phyloP scores from a whole-genome alignment of 306 rosid genomes.

The Vigna nakashimae region DNA sequence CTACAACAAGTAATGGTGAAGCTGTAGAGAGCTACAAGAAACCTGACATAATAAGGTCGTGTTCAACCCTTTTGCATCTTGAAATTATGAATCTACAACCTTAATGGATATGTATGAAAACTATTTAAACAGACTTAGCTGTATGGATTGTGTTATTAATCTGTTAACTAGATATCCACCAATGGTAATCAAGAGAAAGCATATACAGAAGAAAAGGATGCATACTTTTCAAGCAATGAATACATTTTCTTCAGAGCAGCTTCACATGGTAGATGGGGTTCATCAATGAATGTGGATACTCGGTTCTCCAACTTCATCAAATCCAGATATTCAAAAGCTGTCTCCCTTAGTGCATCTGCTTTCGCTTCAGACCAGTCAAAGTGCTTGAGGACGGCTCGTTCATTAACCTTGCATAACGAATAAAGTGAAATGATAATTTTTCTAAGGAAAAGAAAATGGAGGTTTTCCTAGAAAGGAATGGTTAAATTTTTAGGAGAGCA shows the following conservation, averaged over 20 bases:
- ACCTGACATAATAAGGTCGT: not conserved
- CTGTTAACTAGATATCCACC: too few relatives aligned
- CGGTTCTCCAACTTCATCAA: slow-evolving; percentile 84
- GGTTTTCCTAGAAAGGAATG: not conserved
- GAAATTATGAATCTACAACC: too few relatives aligned
- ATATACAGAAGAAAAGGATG: slow-evolving; percentile 40
- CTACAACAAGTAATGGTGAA: not conserved
- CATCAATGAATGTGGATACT: slow-evolving; percentile 84
- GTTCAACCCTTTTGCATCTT: not conserved
- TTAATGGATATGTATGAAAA: slow-evolving; percentile 10
- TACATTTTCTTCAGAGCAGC: slow-evolving; percentile 96
- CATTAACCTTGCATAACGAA: slow-evolving; percentile 74
- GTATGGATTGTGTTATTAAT: too few relatives aligned
- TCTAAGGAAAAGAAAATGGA: not conserved
- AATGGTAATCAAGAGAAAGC: slow-evolving; percentile 7
- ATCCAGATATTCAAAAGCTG: slow-evolving; percentile 96
- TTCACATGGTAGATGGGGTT: slow-evolving; percentile 82
- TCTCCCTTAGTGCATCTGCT: slow-evolving; percentile 97
- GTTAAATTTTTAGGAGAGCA: too few relatives aligned
- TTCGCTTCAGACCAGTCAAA: slow-evolving; percentile 99
- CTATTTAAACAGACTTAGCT: slow-evolving; percentile 3
- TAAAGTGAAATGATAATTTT: slow-evolving; percentile 34
- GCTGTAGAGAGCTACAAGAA: slow-evolving; percentile 4
- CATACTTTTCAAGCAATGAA: slow-evolving; percentile 95
- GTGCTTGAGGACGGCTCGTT: slow-evolving; percentile 98